Conservation (phyloP, 2,329 filamentous ascomycete species). For the Acrocalymma vagum region DNA sequence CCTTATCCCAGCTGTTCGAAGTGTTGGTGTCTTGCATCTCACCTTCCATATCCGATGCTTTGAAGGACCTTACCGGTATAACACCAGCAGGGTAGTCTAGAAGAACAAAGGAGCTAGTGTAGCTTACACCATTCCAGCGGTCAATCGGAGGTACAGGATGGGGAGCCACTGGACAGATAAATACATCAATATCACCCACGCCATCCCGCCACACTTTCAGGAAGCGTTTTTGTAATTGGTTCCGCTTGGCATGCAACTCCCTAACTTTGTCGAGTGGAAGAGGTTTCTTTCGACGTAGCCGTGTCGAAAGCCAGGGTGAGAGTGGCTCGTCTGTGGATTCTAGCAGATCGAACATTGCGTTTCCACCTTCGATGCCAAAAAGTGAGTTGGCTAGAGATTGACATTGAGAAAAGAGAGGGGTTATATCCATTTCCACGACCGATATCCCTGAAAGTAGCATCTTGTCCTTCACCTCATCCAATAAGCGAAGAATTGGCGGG, state of each 20-base stretch:
- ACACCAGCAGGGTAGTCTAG: slow-evolving; percentile 69
- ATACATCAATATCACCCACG: slow-evolving; percentile 63
- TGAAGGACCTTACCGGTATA: slow-evolving; percentile 63
- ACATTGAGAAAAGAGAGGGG: slow-evolving; percentile 61
- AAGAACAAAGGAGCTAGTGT: slow-evolving; percentile 68
- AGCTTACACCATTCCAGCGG: slow-evolving; percentile 69
- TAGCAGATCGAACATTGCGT: slow-evolving; percentile 65
- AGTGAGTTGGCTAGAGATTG: slow-evolving; percentile 66
- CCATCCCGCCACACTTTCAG: slow-evolving; percentile 63
- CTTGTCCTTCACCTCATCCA: slow-evolving; percentile 54
- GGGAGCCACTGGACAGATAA: slow-evolving; percentile 70
- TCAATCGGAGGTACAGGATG: slow-evolving; percentile 71
- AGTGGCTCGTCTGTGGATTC: slow-evolving; percentile 65
- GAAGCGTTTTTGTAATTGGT: slow-evolving; percentile 64
- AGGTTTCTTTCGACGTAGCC: slow-evolving; percentile 59
- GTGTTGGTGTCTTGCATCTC: slow-evolving; percentile 51
- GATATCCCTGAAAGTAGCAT: slow-evolving; percentile 56
- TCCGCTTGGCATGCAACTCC: slow-evolving; percentile 62
- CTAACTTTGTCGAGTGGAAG: slow-evolving; percentile 59
- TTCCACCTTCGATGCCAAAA: slow-evolving; percentile 66
- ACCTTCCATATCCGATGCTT: slow-evolving; percentile 58
- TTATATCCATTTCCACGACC: slow-evolving; percentile 66
- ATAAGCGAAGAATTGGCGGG: slow-evolving; percentile 57
- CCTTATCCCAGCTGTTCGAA: slow-evolving; percentile 67
- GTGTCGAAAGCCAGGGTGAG: slow-evolving; percentile 66